Conservation (phyloP, 768 basidiomycete species). For the Gelatoporia subvermispora region DNA sequence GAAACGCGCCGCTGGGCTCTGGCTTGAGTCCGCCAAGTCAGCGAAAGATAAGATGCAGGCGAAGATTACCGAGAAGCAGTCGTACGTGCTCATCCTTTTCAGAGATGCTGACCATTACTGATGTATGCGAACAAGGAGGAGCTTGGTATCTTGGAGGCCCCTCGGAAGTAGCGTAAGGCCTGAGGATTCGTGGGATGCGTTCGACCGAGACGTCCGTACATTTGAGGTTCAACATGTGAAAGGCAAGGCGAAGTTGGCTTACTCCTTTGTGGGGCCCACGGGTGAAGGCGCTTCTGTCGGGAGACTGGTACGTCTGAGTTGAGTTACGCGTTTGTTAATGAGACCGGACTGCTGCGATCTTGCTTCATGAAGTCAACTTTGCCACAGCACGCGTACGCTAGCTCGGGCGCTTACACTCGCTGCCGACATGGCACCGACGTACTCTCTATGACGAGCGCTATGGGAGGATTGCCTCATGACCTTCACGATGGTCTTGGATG, state of each 20-base stretch:
- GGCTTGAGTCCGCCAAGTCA: constrained; percentile 72
- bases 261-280: constrained; percentile 94
- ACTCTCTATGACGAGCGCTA: constrained; percentile 80
- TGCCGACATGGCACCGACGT: constrained; percentile 69
- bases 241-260: constrained; percentile 85
- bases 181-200: constrained; percentile 57
- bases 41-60: too few relatives aligned
- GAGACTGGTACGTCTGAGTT: constrained; percentile 73
- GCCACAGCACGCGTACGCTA: constrained; percentile 98
- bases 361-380: constrained; percentile 95
- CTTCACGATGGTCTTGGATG: constrained; percentile 92
- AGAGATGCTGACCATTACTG: too few relatives aligned
- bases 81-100: constrained; percentile 10
- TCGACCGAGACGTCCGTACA: constrained; percentile 62
- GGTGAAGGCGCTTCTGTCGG: constrained; percentile 81
- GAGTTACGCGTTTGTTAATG: background rate
- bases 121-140: constrained; percentile 18
- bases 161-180: constrained; percentile 71
- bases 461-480: constrained; percentile 99
- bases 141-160: constrained; percentile 34
- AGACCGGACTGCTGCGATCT: constrained; percentile 51
- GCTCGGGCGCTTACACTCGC: constrained; percentile 88
- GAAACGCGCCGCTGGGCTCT: constrained; percentile 77
- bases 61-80: constrained; percentile 25
- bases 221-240: constrained; percentile 90